Evolutionary conservation across 352 stramenopile species (phyloP).

Genomic region (Globisporangium parvum): DNA sequence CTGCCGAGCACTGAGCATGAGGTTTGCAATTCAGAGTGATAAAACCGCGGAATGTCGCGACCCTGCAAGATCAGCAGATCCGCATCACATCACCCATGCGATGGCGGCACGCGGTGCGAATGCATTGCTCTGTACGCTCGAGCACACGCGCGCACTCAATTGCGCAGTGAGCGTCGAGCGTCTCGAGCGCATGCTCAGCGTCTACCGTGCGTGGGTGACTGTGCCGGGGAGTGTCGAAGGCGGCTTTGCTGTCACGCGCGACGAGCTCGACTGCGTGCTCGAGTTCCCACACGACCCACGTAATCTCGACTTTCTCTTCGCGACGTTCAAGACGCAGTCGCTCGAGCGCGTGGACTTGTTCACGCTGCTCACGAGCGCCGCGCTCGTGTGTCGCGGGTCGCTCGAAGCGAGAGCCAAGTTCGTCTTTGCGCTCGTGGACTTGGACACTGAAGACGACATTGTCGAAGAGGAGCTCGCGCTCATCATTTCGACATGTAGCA

Average conservation of each 20-base stretch:
- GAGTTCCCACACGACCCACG: conserved; percentile 30
- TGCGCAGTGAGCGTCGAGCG: conserved; percentile 29
- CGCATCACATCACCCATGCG: neutral
- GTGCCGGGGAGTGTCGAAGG: conserved; percentile 37
- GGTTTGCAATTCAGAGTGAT: neutral
- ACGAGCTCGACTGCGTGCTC: conserved; percentile 59
- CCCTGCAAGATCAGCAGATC: too few relatives aligned
- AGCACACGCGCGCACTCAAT: conserved; percentile 40
- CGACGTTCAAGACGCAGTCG: conserved; percentile 20
- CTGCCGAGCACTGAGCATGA: too few relatives aligned
- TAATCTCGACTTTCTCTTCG: conserved; percentile 47
- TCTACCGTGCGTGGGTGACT: conserved; percentile 55
- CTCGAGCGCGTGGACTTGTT: conserved; percentile 42
- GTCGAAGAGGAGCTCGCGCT: conserved; percentile 64
- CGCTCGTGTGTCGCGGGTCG: conserved; percentile 39
- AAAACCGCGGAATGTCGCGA: too few relatives aligned
- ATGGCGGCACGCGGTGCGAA: neutral
- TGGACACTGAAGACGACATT: conserved; percentile 74
- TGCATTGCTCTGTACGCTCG: conserved; percentile 14
- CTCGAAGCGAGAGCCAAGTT: conserved; percentile 48
- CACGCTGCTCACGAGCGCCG: conserved; percentile 38
- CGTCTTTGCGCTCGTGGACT: conserved; percentile 61
- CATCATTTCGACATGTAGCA: conserved; percentile 42
- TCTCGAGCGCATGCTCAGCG: conserved; percentile 47
- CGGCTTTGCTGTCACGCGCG: conserved; percentile 48